A percentile compares a stretch with the other conserved stretches of the same genome.
These are phyloP conservation scores for Rhizoclosmatium sp. DNA, from an alignment of 192 early-diverging fungal genomes.

Conservation along the genomic window DNA sequence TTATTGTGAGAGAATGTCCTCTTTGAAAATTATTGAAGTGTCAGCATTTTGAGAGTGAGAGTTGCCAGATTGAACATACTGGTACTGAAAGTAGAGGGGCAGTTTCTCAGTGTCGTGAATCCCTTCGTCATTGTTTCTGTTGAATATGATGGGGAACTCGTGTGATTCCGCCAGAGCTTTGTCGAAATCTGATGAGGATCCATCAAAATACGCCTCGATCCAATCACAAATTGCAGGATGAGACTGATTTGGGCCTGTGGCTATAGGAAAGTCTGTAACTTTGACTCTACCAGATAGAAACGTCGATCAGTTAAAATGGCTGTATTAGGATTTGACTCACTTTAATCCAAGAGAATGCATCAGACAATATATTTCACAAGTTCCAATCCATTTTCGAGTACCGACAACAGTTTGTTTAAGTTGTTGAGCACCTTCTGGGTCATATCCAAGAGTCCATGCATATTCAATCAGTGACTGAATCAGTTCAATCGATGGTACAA, in stretches of 20 bases:
- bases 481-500: neutral
- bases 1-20: constrained; percentile 17
- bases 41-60: neutral
- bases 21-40: neutral
- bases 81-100: constrained; percentile 34
- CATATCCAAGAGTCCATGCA: constrained; percentile 40
- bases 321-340: neutral
- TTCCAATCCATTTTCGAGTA: constrained; percentile 43
- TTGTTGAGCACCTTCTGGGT: constrained; percentile 35
- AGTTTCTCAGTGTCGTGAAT: constrained; percentile 20
- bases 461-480: constrained; percentile 38
- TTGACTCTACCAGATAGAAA: constrained; percentile 12
- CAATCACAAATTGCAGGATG: constrained; percentile 41
- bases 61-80: neutral
- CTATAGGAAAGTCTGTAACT: constrained; percentile 35
- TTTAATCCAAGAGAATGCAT: constrained; percentile 33
- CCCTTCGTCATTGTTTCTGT: neutral
- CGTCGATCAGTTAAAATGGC: no score
- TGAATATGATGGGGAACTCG: constrained; percentile 1
- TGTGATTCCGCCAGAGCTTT: neutral
- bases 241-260: constrained; percentile 20
- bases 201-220: constrained; percentile 44
- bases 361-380: constrained; percentile 29
- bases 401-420: constrained; percentile 9
- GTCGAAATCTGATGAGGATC: constrained; percentile 8